Evolutionary conservation across 2,329 filamentous ascomycete genomes (phyloP).

Genomic region (Pseudocercospora fijiensis): DNA sequence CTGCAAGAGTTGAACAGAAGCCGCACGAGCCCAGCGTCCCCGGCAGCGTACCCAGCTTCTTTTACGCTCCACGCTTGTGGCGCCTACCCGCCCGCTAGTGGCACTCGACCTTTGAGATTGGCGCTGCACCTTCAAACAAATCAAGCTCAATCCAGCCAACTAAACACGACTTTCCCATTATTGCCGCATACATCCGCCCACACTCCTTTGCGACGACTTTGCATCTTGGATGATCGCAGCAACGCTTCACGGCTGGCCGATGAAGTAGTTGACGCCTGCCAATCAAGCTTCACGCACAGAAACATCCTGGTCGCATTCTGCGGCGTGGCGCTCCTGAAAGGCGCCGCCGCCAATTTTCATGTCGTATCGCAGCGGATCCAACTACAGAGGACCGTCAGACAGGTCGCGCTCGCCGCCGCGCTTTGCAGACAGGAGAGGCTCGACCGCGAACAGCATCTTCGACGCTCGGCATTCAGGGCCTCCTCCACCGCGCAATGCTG

Average conservation of each 20-base stretch:
- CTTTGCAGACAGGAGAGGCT: slow-evolving; percentile 68
- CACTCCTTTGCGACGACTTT: not conserved
- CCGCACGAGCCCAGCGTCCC: slow-evolving; percentile 1
- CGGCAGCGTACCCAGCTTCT: no score
- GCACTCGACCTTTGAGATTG: slow-evolving; percentile 15
- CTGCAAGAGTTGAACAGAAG: slow-evolving; percentile 17
- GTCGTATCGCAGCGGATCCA: slow-evolving; percentile 27
- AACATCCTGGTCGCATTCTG: slow-evolving; percentile 6
- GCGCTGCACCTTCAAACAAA: slow-evolving; percentile 8
- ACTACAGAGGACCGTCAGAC: slow-evolving; percentile 45
- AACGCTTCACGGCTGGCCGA: slow-evolving; percentile 4
- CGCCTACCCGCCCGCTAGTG: slow-evolving; percentile 5
- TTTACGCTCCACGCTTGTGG: slow-evolving; percentile 8
- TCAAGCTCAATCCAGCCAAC: slow-evolving; percentile 3
- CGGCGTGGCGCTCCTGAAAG: slow-evolving; percentile 13
- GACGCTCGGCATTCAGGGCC: slow-evolving; percentile 32
- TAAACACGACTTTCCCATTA: not conserved
- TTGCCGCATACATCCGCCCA: not conserved
- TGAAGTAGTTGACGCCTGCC: slow-evolving; percentile 3
- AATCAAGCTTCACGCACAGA: slow-evolving; percentile 5
- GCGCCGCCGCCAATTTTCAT: slow-evolving; percentile 17
- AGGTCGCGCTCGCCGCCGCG: slow-evolving; percentile 70
- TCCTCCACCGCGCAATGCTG: slow-evolving; percentile 27
- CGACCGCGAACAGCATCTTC: slow-evolving; percentile 47
- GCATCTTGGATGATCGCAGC: not conserved